Evolutionary conservation across 371 early-diverging fungal genomes (phyloP).

Genomic region (Actinomortierella ambigua): DNA sequence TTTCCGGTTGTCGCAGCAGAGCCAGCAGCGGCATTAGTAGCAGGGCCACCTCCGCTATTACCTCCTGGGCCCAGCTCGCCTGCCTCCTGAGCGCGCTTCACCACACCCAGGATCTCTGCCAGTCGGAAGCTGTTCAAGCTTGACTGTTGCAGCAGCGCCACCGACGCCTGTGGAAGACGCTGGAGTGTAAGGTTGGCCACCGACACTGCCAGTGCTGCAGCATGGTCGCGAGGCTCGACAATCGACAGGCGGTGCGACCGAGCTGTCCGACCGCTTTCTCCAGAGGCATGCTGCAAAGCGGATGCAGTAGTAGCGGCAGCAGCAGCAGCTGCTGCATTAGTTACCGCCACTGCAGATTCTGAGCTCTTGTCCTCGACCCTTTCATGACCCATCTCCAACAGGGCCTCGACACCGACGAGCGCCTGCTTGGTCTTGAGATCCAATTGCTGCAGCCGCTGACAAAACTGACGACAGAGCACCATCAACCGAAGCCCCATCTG

Average conservation of each 20-base stretch:
- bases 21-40: too few relatives aligned
- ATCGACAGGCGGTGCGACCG: slow-evolving; percentile 3
- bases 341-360: slow-evolving; percentile 10
- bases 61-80: background rate
- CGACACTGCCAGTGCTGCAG: background rate
- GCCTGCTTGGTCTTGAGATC: slow-evolving; percentile 48
- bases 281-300: slow-evolving; percentile 5
- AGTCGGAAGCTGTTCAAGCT: slow-evolving; percentile 60
- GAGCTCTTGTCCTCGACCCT: too few relatives aligned
- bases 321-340: too few relatives aligned
- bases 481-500: slow-evolving; percentile 66
- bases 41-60: too few relatives aligned
- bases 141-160: slow-evolving; percentile 56
- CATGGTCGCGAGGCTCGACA: slow-evolving; percentile 4
- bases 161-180: slow-evolving; percentile 50
- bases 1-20: too few relatives aligned
- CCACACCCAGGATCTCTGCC: slow-evolving; percentile 39
- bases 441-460: slow-evolving; percentile 47
- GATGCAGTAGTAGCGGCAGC: background rate
- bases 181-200: slow-evolving; percentile 6
- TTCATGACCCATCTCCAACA: slow-evolving; percentile 32
- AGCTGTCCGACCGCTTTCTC: background rate
- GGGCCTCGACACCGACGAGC: slow-evolving; percentile 44
- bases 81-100: slow-evolving; percentile 18
- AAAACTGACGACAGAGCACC: slow-evolving; percentile 55